phyloP scores from a whole-genome alignment of 106 monocot genomes.

The Allium cepa region DNA sequence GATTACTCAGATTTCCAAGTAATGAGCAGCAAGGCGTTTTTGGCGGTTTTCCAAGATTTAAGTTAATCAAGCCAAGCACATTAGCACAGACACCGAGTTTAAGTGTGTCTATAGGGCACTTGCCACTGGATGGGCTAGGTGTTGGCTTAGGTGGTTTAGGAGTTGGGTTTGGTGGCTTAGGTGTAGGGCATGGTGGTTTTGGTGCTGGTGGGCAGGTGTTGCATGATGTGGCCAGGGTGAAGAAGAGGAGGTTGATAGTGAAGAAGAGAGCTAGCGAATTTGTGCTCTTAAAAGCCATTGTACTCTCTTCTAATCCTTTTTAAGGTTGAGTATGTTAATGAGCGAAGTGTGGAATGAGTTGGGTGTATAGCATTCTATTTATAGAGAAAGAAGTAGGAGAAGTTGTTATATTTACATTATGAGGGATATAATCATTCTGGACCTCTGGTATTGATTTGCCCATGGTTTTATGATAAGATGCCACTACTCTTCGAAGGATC shows the following conservation, averaged over 20 bases:
- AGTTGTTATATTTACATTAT: too few species aligned
- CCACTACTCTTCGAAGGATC: too few species aligned
- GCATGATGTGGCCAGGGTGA: background rate
- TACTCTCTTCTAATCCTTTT: background rate
- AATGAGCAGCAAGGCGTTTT: slow-evolving; percentile 13
- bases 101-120: slow-evolving; percentile 9
- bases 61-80: slow-evolving; percentile 8
- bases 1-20: slow-evolving; percentile 2
- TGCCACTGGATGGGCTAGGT: background rate
- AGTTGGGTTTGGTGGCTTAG: background rate
- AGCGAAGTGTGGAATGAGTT: too few species aligned
- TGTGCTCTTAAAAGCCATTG: background rate
- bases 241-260: slow-evolving; percentile 8
- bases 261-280: slow-evolving; percentile 2
- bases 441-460: too few species aligned
- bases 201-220: background rate
- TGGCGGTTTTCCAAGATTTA: slow-evolving; percentile 1
- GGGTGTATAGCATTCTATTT: too few species aligned
- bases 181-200: background rate
- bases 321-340: too few species aligned
- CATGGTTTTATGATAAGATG: too few species aligned
- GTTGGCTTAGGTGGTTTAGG: background rate
- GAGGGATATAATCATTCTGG: too few species aligned
- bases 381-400: too few species aligned
- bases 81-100: slow-evolving; percentile 11